Percentiles rank a stretch among this genome's conserved stretches.
phyloP scores from a whole-genome alignment of 495 filamentous ascomycete species.

The Penicillium roqueforti region DNA sequence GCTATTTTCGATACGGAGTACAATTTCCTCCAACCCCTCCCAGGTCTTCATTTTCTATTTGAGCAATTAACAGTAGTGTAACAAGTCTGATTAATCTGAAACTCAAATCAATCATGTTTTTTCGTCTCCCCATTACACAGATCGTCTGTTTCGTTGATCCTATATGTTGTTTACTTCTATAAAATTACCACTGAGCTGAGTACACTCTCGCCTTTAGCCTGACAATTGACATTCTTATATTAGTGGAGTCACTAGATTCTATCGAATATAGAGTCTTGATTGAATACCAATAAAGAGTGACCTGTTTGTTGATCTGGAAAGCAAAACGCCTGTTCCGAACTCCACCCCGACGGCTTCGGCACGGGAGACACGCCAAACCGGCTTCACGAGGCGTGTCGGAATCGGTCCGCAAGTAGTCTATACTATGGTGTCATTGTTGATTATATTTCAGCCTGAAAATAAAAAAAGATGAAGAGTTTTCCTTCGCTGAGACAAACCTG shows the following conservation, averaged over 20 bases:
- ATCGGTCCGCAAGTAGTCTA: background rate
- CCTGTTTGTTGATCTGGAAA: too few relatives aligned
- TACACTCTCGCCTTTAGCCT: too few relatives aligned
- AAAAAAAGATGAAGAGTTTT: background rate
- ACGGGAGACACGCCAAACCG: background rate
- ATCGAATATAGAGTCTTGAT: too few relatives aligned
- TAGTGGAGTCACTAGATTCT: too few relatives aligned
- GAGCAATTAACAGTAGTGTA: conserved; percentile 54
- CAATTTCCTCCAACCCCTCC: conserved; percentile 63
- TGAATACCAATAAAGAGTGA: too few relatives aligned
- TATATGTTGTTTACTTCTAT: too few relatives aligned
- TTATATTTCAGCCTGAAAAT: background rate
- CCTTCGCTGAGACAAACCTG: background rate
- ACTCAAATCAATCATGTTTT: too few relatives aligned
- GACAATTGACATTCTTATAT: too few relatives aligned
- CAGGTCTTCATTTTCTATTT: conserved; percentile 69
- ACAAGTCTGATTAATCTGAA: conserved; percentile 54
- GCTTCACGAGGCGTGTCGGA: background rate
- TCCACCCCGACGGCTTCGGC: conserved; percentile 1
- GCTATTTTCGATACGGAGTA: conserved; percentile 77
- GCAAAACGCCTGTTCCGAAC: too few relatives aligned
- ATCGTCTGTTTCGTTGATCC: too few relatives aligned
- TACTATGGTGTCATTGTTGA: background rate
- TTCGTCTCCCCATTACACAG: too few relatives aligned
- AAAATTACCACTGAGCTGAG: too few relatives aligned